Conservation (phyloP, 352 stramenopile species). For the Pythium biforme region DNA sequence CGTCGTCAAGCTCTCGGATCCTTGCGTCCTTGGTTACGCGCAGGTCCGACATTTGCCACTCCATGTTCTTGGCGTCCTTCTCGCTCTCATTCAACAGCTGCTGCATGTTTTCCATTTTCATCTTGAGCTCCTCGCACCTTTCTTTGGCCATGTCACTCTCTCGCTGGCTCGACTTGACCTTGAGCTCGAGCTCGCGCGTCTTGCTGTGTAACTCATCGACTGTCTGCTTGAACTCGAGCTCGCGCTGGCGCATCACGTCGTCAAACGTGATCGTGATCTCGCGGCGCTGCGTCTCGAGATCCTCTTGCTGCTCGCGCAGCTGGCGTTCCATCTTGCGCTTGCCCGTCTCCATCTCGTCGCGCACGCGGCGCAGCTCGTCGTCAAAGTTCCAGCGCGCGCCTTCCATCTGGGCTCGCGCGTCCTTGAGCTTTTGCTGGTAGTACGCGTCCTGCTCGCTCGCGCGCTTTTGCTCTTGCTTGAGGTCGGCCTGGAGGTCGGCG, state of each 20-base stretch:
- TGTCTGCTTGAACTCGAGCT: conserved; percentile 52
- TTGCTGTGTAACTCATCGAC: conserved; percentile 45
- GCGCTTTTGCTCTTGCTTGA: conserved; percentile 47
- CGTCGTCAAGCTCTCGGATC: conserved; percentile 62
- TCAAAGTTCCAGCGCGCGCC: conserved; percentile 74
- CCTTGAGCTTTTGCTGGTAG: conserved; percentile 75
- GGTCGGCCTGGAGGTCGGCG: conserved; percentile 49
- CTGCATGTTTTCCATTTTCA: conserved; percentile 68
- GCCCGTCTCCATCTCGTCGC: conserved; percentile 59
- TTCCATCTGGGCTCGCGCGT: conserved; percentile 70
- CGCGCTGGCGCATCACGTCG: conserved; percentile 66
- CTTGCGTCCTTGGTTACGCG: conserved; percentile 53
- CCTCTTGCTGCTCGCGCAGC: conserved; percentile 77
- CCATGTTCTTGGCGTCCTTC: conserved; percentile 60
- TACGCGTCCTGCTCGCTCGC: conserved; percentile 47
- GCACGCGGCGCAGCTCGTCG: conserved; percentile 56
- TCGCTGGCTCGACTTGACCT: conserved; percentile 41
- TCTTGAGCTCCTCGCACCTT: conserved; percentile 52
- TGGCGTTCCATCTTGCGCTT: conserved; percentile 51
- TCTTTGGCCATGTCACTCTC: conserved; percentile 46
- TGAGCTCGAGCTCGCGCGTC: conserved; percentile 60
- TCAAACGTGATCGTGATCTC: conserved; percentile 78
- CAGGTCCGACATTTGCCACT: conserved; percentile 71
- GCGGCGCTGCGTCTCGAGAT: conserved; percentile 66
- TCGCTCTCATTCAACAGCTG: conserved; percentile 56